phyloP scores from a whole-genome alignment of 768 basidiomycete species.

The Exidia glandulosa region DNA sequence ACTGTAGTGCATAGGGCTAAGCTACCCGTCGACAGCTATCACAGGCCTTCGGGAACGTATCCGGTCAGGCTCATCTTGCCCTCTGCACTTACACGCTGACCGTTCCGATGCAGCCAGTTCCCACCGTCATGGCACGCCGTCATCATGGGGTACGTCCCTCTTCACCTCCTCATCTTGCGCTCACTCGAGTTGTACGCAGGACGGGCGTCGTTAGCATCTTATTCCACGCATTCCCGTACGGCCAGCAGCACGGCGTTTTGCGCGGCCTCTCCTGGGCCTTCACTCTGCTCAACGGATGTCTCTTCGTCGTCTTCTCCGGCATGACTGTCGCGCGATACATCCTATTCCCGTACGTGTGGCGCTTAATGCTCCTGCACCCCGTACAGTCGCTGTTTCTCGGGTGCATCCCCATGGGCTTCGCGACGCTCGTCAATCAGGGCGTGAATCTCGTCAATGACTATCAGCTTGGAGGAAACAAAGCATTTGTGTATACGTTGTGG shows the following conservation, averaged over 20 bases:
- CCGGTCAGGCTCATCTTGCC: neutral
- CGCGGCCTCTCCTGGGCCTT: constrained; percentile 1
- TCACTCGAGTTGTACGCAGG: neutral
- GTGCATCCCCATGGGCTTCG: constrained; percentile 46
- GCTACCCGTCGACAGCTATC: neutral
- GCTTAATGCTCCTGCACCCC: constrained; percentile 36
- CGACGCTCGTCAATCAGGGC: constrained; percentile 45
- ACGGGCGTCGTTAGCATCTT: constrained; percentile 5
- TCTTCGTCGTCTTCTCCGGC: constrained; percentile 40
- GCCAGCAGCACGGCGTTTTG: constrained; percentile 1
- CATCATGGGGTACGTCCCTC: constrained; percentile 4
- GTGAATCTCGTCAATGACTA: constrained; percentile 33
- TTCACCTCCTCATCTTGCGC: neutral
- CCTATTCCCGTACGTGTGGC: constrained; percentile 42
- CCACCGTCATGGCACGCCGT: constrained; percentile 8
- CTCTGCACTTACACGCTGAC: neutral
- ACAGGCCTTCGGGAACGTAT: neutral
- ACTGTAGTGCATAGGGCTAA: neutral
- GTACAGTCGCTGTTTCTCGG: constrained; percentile 39
- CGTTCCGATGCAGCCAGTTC: neutral
- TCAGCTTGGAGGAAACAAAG: constrained; percentile 37
- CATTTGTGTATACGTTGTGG: constrained; percentile 48
- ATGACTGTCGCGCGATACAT: constrained; percentile 41
- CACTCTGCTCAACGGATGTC: constrained; percentile 27
- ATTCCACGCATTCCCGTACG: constrained; percentile 6